These are phyloP conservation scores for Bretziella fagacearum DNA, from an alignment of 2,329 filamentous ascomycete species.

Conservation along the genomic window DNA sequence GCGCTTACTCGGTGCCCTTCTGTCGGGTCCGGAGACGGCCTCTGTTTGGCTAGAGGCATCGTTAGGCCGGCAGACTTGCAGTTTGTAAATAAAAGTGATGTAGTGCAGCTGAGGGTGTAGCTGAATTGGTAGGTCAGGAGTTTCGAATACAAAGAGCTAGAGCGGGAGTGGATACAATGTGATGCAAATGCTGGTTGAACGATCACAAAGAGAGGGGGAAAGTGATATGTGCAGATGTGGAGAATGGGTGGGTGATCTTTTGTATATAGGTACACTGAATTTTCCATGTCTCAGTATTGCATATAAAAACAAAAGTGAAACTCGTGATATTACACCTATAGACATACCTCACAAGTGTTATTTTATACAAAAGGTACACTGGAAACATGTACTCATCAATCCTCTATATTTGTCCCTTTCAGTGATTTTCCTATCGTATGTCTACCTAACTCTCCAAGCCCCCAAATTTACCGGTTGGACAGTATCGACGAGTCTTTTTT, in stretches of 20 bases:
- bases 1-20: slow-evolving; percentile 1
- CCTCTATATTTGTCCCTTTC: not conserved
- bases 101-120: not conserved
- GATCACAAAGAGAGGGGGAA: no score
- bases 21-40: not conserved
- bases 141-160: not conserved
- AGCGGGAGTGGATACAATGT: not conserved
- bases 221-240: no score
- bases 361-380: no score
- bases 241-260: no score
- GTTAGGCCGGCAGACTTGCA: not conserved
- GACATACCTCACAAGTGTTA: no score
- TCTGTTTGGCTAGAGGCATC: slow-evolving; percentile 1
- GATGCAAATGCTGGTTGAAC: not conserved
- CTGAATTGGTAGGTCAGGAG: not conserved
- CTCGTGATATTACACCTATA: no score
- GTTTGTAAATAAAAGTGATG: not conserved
- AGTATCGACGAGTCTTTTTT: not conserved
- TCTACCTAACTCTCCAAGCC: not conserved
- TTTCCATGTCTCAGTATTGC: no score
- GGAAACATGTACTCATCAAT: not conserved
- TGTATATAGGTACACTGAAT: no score
- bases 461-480: not conserved
- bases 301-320: no score
- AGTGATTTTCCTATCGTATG: not conserved